phyloP scores from a whole-genome alignment of 1,139 yeast species.

The Suzukiozyma palmioleophila region DNA sequence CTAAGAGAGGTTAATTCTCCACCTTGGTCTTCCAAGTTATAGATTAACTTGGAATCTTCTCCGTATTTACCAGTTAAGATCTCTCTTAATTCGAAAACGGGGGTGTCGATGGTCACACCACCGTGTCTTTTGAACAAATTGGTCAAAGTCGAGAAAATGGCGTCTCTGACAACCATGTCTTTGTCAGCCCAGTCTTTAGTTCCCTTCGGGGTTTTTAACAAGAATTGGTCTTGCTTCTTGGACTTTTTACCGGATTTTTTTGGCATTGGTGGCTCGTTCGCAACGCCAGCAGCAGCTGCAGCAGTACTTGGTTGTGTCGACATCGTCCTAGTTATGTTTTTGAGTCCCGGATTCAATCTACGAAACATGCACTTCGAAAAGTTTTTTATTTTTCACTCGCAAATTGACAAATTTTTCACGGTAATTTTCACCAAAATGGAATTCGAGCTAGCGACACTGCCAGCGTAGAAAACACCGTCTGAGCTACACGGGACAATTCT shows the following conservation, averaged over 20 bases:
- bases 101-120: conserved; percentile 96
- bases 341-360: conserved; percentile 8
- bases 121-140: conserved; percentile 88
- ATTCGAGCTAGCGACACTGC: too few species aligned
- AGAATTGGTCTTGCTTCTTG: conserved; percentile 44
- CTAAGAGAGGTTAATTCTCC: conserved; percentile 94
- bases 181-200: conserved; percentile 98
- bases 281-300: conserved; percentile 10
- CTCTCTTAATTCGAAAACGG: conserved; percentile 93
- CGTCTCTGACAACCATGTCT: conserved; percentile 93
- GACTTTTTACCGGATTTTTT: conserved; percentile 23
- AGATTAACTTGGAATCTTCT: conserved; percentile 93
- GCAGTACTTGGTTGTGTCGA: conserved; percentile 15
- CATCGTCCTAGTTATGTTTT: conserved; percentile 17
- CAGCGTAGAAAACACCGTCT: too few species aligned
- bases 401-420: not conserved
- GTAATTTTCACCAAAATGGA: too few species aligned
- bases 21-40: conserved; percentile 96
- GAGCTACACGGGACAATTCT: too few species aligned
- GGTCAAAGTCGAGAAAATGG: conserved; percentile 70
- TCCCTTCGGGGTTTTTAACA: conserved; percentile 93
- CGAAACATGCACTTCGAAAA: conserved; percentile 12
- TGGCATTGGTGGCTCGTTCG: conserved; percentile 8
- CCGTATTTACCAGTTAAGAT: conserved; percentile 96
- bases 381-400: not conserved